These are phyloP conservation scores for Metschnikowia henanensis DNA, from an alignment of 805 yeast species.

Conservation along the genomic window DNA sequence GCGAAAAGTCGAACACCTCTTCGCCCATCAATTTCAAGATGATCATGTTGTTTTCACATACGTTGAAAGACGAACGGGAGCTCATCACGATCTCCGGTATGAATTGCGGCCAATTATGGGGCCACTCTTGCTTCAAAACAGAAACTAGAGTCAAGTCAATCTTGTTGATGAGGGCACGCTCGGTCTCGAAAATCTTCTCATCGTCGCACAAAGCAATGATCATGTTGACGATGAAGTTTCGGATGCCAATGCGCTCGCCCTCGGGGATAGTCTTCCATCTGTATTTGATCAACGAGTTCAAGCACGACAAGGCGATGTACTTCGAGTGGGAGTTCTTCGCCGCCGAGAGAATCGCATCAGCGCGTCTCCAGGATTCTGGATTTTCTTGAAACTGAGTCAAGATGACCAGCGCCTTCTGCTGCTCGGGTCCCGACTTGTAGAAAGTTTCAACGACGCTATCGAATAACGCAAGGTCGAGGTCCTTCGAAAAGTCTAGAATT, in stretches of 20 bases:
- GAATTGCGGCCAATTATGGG: constrained; percentile 96
- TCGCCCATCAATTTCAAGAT: constrained; percentile 87
- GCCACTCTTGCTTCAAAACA: constrained; percentile 98
- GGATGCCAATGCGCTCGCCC: constrained; percentile 87
- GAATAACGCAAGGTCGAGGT: constrained; percentile 73
- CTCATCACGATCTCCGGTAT: constrained; percentile 90
- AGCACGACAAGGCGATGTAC: constrained; percentile 85
- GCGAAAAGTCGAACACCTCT: constrained; percentile 95
- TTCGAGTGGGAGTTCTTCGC: constrained; percentile 84
- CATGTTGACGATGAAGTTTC: constrained; percentile 93
- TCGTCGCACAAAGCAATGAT: constrained; percentile 88
- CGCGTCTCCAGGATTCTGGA: constrained; percentile 94
- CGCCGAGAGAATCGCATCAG: constrained; percentile 81
- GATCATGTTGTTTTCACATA: constrained; percentile 97
- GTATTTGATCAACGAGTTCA: constrained; percentile 86
- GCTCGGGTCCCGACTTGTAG: constrained; percentile 68
- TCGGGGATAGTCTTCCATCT: constrained; percentile 93
- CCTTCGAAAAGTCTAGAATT: constrained; percentile 82
- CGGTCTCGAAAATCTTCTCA: constrained; percentile 65
- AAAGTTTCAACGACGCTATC: constrained; percentile 86
- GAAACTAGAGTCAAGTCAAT: constrained; percentile 93
- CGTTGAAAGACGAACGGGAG: constrained; percentile 82
- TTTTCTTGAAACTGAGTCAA: constrained; percentile 86
- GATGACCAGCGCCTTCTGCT: constrained; percentile 67
- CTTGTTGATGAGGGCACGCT: constrained; percentile 85